phyloP scores from a whole-genome alignment of 495 filamentous ascomycete genomes.

The Penicillium cinerascens region DNA sequence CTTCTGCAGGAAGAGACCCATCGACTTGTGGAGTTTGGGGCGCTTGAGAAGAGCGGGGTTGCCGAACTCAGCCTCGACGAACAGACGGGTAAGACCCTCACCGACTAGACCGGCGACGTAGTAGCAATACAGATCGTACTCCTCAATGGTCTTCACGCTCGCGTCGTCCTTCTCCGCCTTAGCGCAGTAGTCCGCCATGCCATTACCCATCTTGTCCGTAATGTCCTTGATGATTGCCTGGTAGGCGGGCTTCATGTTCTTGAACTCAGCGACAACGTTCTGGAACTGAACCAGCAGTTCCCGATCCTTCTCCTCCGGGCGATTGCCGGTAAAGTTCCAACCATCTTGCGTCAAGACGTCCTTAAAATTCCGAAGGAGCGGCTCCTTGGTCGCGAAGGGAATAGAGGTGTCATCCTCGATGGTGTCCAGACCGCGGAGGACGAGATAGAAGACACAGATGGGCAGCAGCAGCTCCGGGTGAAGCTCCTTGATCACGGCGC shows the following conservation, averaged over 20 bases:
- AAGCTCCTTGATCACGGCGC: conserved; percentile 89
- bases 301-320: conserved; percentile 90
- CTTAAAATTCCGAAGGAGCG: conserved; percentile 78
- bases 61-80: conserved; percentile 82
- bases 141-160: conserved; percentile 76
- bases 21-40: conserved; percentile 79
- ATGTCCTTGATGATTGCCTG: conserved; percentile 89
- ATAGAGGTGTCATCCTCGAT: conserved; percentile 99
- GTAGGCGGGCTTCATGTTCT: conserved; percentile 83
- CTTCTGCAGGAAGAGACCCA: conserved; percentile 97
- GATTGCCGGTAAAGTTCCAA: conserved; percentile 84
- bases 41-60: conserved; percentile 80
- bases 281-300: conserved; percentile 90
- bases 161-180: conserved; percentile 75
- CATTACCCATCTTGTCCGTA: conserved; percentile 91
- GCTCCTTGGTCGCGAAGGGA: conserved; percentile 74
- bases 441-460: conserved; percentile 89
- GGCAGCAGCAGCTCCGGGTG: conserved; percentile 91
- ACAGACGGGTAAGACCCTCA: conserved; percentile 86
- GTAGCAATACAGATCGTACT: conserved; percentile 95
- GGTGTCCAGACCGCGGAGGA: conserved; percentile 86
- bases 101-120: conserved; percentile 97
- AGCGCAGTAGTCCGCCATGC: conserved; percentile 92
- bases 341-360: conserved; percentile 73
- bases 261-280: conserved; percentile 79